Evolutionary conservation across 352 stramenopile species (phyloP).

Genomic region (Globisporangium irregulare): DNA sequence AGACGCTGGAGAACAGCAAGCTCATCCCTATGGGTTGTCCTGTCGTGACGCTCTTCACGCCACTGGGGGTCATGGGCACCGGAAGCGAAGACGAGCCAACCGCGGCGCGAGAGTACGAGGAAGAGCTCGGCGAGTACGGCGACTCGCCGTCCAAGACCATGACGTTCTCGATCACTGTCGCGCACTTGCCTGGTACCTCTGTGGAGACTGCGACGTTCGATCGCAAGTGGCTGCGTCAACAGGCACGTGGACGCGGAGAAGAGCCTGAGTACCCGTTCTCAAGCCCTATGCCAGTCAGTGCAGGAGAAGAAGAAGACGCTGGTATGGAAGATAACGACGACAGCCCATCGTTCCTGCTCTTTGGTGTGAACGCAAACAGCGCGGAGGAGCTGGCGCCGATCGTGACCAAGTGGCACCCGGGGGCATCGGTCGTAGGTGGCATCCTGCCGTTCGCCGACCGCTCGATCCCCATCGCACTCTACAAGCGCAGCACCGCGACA

Average conservation of each 20-base stretch:
- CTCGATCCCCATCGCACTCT: conserved; percentile 32
- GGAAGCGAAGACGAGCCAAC: background rate
- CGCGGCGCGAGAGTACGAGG: conserved; percentile 12
- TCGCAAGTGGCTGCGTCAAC: conserved; percentile 45
- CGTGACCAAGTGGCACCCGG: conserved; percentile 35
- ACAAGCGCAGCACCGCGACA: background rate
- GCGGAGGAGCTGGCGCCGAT: conserved; percentile 35
- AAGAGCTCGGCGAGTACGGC: conserved; percentile 10
- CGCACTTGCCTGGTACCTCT: conserved; percentile 41
- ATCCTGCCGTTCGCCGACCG: conserved; percentile 39
- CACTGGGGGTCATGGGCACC: conserved; percentile 27
- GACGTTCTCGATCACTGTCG: conserved; percentile 35
- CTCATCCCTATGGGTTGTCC: conserved; percentile 37
- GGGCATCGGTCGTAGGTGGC: conserved; percentile 33
- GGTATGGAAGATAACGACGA: background rate
- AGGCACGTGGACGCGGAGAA: conserved; percentile 27
- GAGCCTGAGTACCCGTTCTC: conserved; percentile 38
- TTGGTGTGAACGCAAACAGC: conserved; percentile 50
- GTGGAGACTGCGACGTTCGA: conserved; percentile 49
- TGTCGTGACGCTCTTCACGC: conserved; percentile 37
- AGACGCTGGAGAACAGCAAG: conserved; percentile 30
- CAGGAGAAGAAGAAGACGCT: background rate
- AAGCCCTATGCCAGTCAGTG: background rate
- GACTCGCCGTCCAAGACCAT: conserved; percentile 15
- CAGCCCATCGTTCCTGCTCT: conserved; percentile 49